These are phyloP conservation scores for Pleurotus tuoliensis DNA, from an alignment of 768 basidiomycete species.

Conservation along the genomic window DNA sequence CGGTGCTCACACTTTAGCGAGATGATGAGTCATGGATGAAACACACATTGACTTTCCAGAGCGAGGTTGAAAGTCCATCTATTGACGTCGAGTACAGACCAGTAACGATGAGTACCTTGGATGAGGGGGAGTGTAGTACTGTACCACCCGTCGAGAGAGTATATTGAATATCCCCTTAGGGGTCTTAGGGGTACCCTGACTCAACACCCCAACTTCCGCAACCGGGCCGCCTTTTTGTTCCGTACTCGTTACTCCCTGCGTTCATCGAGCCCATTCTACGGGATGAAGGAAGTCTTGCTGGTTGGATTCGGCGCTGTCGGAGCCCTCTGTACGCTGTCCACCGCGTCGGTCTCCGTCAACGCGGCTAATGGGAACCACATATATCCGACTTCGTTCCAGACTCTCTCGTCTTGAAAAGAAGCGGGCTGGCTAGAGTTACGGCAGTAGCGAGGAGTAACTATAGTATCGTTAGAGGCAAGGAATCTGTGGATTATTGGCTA, in stretches of 20 bases:
- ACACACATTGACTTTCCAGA: constrained; percentile 89
- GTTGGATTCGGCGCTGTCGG: constrained; percentile 70
- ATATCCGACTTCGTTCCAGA: constrained; percentile 29
- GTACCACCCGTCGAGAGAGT: constrained; percentile 97
- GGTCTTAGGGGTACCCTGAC: no score
- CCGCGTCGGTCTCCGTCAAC: no score
- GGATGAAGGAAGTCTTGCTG: constrained; percentile 45
- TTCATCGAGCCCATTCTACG: no score
- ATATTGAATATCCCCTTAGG: constrained; percentile 44
- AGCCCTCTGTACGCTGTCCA: constrained; percentile 46
- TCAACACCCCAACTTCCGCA: no score
- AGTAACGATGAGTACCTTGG: constrained; percentile 83
- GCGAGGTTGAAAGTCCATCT: constrained; percentile 66
- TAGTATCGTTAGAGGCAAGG: constrained; percentile 45
- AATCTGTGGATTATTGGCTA: neutral
- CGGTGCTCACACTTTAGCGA: constrained; percentile 45
- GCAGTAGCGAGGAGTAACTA: constrained; percentile 72
- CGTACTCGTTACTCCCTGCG: neutral
- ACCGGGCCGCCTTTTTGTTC: neutral
- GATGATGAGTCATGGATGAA: constrained; percentile 94
- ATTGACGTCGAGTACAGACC: constrained; percentile 85
- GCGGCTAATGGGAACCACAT: no score
- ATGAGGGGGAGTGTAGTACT: constrained; percentile 93
- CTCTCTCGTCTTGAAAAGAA: constrained; percentile 50
- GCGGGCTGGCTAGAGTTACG: constrained; percentile 61